phyloP scores from a whole-genome alignment of 1,284 basidiomycete species.

The Albatrellus sp. region DNA sequence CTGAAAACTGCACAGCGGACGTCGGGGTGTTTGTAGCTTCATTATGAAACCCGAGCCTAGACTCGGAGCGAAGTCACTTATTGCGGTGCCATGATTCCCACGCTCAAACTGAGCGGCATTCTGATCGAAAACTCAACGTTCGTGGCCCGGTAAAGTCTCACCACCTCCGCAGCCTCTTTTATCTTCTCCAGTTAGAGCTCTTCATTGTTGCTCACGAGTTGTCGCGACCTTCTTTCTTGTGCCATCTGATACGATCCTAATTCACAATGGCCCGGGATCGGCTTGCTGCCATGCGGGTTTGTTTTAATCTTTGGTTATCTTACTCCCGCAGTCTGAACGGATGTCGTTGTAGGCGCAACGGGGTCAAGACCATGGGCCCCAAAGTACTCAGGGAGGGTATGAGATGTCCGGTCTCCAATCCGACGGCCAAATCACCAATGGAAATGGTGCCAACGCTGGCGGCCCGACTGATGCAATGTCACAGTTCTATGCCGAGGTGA shows the following conservation, averaged over 20 bases:
- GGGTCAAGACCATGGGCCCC: not conserved
- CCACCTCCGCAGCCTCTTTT: too few species aligned
- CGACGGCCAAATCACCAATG: slow-evolving; percentile 13
- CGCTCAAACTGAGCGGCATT: too few species aligned
- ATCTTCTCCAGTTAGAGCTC: not conserved
- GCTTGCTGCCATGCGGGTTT: slow-evolving; percentile 23
- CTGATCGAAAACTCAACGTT: too few species aligned
- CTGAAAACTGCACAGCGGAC: too few species aligned
- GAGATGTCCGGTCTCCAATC: slow-evolving; percentile 20
- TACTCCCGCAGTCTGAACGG: not conserved
- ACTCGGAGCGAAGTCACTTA: too few species aligned
- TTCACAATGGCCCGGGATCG: slow-evolving; percentile 7
- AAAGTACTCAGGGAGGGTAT: slow-evolving; percentile 13
- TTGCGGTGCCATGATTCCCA: too few species aligned
- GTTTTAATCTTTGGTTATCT: slow-evolving; percentile 7
- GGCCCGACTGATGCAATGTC: not conserved
- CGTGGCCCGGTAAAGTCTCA: too few species aligned
- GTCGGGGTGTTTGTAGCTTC: too few species aligned
- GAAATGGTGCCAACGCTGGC: slow-evolving; percentile 6
- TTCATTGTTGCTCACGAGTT: slow-evolving; percentile 15
- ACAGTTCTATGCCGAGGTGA: not conserved
- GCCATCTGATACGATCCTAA: not conserved
- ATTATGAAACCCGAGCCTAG: too few species aligned
- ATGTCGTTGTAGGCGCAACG: slow-evolving; percentile 21
- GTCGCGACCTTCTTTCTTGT: slow-evolving; percentile 11